These are phyloP conservation scores for Kitagawia praeruptora DNA, from an alignment of 129 eudicot species.

Conservation along the genomic window DNA sequence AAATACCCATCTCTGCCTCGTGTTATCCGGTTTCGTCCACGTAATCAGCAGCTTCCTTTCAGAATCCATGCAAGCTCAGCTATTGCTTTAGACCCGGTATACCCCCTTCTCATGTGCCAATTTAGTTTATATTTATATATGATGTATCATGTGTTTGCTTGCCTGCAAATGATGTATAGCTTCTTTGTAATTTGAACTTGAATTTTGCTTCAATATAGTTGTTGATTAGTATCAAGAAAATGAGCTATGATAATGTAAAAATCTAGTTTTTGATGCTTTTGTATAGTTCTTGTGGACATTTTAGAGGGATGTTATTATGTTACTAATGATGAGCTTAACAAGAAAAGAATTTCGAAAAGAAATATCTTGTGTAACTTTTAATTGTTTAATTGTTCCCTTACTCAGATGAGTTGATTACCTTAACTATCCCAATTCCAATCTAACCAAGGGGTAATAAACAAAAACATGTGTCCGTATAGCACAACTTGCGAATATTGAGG, in stretches of 20 bases:
- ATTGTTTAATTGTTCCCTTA: neutral
- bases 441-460: neutral
- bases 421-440: neutral
- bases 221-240: neutral
- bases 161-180: neutral
- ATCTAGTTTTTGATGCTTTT: neutral
- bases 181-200: neutral
- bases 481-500: neutral
- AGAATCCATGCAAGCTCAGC: constrained; percentile 41
- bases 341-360: neutral
- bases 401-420: neutral
- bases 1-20: constrained; percentile 24
- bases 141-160: neutral
- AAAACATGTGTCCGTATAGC: neutral
- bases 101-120: neutral
- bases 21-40: constrained; percentile 24
- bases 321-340: neutral
- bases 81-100: constrained; percentile 39
- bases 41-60: neutral
- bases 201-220: neutral
- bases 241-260: neutral
- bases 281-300: neutral
- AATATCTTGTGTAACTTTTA: too few relatives aligned
- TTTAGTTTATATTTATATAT: neutral
- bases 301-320: neutral